Evolutionary conservation across 306 rosid species (phyloP), one percentile per base, ranked within the genome.

Genomic region (Pachyrhizus erosus): DNA sequence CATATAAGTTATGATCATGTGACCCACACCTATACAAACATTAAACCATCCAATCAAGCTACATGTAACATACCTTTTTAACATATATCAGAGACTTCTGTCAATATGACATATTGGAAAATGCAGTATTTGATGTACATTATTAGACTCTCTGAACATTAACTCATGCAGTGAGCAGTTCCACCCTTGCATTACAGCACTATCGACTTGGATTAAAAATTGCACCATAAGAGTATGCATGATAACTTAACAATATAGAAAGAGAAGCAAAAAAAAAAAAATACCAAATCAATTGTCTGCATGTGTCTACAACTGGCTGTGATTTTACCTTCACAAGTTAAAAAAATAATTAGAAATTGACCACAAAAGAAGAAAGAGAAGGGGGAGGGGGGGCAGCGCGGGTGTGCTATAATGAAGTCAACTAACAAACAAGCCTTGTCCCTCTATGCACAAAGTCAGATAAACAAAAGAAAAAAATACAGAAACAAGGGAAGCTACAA

Each of bases 1-100:
- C 97, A 89, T 93, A 95, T 76, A 95, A 83, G 80, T 89, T 84
- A 85, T 86, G 97, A 83, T 95, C 98, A 86, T 95, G 88, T 7
- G 98, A 93, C 87, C 97, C 98, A 89, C 97, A 94, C 98, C 98
- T 94, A 89, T 86, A 88, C 26, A 78, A 73, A 75, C 69, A 78
- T 55, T 9, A 71, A 54, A 82, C 20, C 65, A 60, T 67, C 34
- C 37, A 39, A 61, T 64, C 46, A 80, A 76, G 75, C 60, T 29
- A 70, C 64, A 66, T 64, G 49, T 40, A 64, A 10, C 34, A 11
- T 26, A 51, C 2, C 57, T 17, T 69, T 72, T 51, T 12, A 74
- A 62, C 55, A 23, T 62, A 61, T 48, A 40, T 18, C 10, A 14
- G 39, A 26, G 39, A 42, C 40, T 74, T 26, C 34, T 75, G 61